Evolutionary conservation across 139 green algal species (phyloP).

Genomic region (Diplosphaera chodatii): DNA sequence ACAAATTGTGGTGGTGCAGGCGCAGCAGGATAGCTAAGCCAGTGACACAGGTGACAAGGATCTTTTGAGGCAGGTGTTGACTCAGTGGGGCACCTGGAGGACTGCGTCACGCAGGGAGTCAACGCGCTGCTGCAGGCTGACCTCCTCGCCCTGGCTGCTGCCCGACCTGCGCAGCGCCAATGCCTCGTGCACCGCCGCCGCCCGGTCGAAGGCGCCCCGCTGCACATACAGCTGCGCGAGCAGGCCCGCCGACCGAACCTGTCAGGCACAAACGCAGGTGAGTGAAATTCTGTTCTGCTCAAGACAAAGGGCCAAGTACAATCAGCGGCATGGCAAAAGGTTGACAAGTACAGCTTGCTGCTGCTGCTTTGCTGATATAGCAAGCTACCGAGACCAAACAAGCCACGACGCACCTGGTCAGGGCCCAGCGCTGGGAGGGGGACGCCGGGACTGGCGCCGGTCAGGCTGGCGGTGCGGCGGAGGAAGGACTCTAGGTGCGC

Average conservation of each 20-base stretch:
- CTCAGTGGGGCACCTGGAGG: slow-evolving; percentile 64
- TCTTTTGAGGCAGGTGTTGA: no score
- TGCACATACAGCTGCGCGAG: slow-evolving; percentile 55
- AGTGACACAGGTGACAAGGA: no score
- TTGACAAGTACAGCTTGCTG: no score
- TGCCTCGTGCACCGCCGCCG: slow-evolving; percentile 41
- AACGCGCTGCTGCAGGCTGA: slow-evolving; percentile 50
- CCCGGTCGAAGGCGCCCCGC: slow-evolving; percentile 17
- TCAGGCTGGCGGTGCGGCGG: slow-evolving; percentile 32
- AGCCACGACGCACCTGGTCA: slow-evolving; percentile 6
- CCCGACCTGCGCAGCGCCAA: slow-evolving; percentile 44
- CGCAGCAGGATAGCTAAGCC: no score
- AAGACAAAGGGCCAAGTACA: no score
- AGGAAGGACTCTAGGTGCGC: slow-evolving; percentile 53
- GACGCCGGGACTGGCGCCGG: not conserved
- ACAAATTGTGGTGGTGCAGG: no score
- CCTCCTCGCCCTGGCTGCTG: slow-evolving; percentile 29
- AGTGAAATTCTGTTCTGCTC: no score
- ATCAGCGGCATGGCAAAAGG: no score
- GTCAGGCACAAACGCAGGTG: no score
- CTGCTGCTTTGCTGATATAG: no score
- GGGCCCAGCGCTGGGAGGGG: slow-evolving; percentile 20
- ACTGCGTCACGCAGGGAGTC: slow-evolving; percentile 45
- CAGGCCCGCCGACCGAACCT: slow-evolving; percentile 36
- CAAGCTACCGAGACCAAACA: no score